A percentile compares a stretch with the other conserved stretches of the same genome.
These are phyloP conservation scores for Phytophthora quininea DNA, from an alignment of 352 stramenopile species.

Conservation along the genomic window DNA sequence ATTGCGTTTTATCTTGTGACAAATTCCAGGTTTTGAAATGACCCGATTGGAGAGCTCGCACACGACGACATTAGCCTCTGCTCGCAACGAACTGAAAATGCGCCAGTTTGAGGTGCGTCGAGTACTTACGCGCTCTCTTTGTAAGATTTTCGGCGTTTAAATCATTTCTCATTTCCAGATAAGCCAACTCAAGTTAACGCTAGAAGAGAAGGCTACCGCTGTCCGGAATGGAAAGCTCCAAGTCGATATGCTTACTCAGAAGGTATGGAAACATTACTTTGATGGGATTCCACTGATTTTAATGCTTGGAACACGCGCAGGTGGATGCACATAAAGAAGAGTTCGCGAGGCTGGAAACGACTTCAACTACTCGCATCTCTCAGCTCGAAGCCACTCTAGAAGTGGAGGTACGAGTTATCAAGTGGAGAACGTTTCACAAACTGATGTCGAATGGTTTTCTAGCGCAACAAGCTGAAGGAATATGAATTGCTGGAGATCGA, in stretches of 20 bases:
- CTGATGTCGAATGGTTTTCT: neutral
- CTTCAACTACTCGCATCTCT: constrained; percentile 62
- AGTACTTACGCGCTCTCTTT: too few relatives aligned
- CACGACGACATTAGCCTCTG: constrained; percentile 47
- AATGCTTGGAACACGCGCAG: constrained; percentile 21
- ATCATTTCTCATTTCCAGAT: constrained; percentile 34
- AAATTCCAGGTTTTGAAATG: constrained; percentile 45
- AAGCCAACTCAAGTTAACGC: constrained; percentile 61
- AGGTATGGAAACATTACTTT: constrained; percentile 30
- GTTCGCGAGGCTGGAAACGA: constrained; percentile 71
- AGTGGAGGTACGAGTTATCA: constrained; percentile 38
- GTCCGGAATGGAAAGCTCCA: constrained; percentile 44
- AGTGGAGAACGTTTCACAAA: neutral
- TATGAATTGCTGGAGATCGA: constrained; percentile 82
- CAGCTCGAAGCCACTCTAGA: constrained; percentile 63
- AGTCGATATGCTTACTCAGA: constrained; percentile 75
- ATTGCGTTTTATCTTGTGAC: neutral
- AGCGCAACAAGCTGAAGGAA: constrained; percentile 67
- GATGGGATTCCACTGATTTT: too few relatives aligned
- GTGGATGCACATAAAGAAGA: constrained; percentile 72
- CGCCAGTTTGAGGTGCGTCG: constrained; percentile 71
- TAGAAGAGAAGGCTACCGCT: constrained; percentile 59
- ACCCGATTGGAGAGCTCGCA: constrained; percentile 62
- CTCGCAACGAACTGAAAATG: constrained; percentile 80
- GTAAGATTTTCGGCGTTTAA: too few relatives aligned